phyloP scores from a whole-genome alignment of 1,139 yeast genomes.

The Meyerozyma athensensis region DNA sequence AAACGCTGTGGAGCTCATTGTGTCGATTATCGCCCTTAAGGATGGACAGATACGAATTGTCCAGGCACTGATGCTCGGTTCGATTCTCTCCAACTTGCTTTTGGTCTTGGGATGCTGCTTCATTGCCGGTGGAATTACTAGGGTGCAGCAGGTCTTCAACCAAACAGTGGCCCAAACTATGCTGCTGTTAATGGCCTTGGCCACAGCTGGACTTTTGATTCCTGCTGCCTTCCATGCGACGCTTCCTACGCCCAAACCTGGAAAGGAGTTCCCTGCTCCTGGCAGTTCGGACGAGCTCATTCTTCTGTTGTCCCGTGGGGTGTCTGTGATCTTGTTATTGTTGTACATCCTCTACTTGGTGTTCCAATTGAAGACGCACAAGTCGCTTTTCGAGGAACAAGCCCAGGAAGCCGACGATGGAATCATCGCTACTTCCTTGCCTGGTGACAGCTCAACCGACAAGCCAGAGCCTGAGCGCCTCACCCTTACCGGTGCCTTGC shows the following conservation, averaged over 20 bases:
- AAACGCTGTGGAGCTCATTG: conserved; percentile 81
- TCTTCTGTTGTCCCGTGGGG: conserved; percentile 77
- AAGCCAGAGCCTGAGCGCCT: conserved; percentile 29
- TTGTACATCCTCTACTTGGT: conserved; percentile 74
- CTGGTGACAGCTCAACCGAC: conserved; percentile 14
- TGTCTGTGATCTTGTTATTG: conserved; percentile 71
- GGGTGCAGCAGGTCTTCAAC: conserved; percentile 83
- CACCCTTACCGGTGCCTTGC: conserved; percentile 36
- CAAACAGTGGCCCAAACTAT: conserved; percentile 97
- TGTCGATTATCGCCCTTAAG: conserved; percentile 80
- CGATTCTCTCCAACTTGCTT: conserved; percentile 79
- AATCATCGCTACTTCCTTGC: conserved; percentile 27
- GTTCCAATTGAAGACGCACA: conserved; percentile 89
- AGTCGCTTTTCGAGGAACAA: conserved; percentile 44
- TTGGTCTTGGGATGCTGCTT: conserved; percentile 95
- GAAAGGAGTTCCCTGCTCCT: conserved; percentile 37
- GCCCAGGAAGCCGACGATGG: conserved; percentile 35
- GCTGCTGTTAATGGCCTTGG: conserved; percentile 88
- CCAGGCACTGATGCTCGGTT: conserved; percentile 95
- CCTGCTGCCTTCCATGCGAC: conserved; percentile 97
- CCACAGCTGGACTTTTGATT: conserved; percentile 79
- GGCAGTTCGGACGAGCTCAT: conserved; percentile 47
- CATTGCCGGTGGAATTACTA: conserved; percentile 84
- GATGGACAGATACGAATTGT: conserved; percentile 90
- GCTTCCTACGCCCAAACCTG: conserved; percentile 42